Evolutionary conservation across 2,329 filamentous ascomycete species (phyloP).

Genomic region (Leptographium procerum): DNA sequence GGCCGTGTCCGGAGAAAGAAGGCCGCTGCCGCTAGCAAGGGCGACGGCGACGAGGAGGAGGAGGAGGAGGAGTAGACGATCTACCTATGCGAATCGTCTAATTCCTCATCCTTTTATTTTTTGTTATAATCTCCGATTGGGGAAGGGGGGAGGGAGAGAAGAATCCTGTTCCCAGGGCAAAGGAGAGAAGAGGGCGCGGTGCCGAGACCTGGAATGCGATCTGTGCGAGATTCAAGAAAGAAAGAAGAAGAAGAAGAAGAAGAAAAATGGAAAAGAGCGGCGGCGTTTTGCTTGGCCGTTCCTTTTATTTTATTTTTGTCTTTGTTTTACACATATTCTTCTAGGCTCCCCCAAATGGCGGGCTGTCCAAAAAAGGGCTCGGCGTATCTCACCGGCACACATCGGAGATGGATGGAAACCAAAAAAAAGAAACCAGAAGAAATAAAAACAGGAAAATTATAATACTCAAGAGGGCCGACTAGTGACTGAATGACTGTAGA

Average conservation of each 20-base stretch:
- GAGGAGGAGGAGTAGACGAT: constrained; percentile 37
- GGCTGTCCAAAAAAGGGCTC: neutral
- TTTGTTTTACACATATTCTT: neutral
- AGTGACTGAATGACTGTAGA: too few relatives aligned
- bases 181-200: too few relatives aligned
- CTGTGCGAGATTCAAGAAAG: neutral
- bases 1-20: constrained; percentile 99
- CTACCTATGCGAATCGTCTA: too few relatives aligned
- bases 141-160: neutral
- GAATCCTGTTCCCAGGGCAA: too few relatives aligned
- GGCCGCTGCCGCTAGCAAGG: constrained; percentile 88
- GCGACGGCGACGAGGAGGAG: constrained; percentile 67
- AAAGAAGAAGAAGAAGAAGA: neutral
- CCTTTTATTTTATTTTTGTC: neutral
- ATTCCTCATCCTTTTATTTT: too few relatives aligned
- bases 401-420: neutral
- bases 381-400: too few relatives aligned
- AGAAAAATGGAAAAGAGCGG: neutral
- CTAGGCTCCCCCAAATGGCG: too few relatives aligned
- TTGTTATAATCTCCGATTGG: too few relatives aligned
- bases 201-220: neutral
- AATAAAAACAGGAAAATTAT: neutral
- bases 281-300: neutral
- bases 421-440: neutral
- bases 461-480: too few relatives aligned